Evolutionary conservation across 305 asterid species (phyloP).

Genomic region (Euphrasia arctica): DNA sequence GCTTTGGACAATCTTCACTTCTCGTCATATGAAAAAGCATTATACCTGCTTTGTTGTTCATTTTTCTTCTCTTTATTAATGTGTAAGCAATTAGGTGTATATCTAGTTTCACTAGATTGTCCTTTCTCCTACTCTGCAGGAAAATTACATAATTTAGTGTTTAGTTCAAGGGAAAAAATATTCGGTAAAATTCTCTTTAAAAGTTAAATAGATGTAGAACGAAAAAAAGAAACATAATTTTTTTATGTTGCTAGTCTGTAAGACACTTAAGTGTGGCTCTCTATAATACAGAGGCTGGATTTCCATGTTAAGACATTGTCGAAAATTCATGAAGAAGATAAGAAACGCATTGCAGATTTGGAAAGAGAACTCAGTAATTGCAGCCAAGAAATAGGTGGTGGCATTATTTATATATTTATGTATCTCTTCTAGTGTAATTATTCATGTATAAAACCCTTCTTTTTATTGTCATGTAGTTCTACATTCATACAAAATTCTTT

Average conservation of each 20-base stretch:
- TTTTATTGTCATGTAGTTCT: neutral
- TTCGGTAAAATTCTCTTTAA: neutral
- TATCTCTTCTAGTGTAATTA: neutral
- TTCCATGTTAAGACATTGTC: conserved; percentile 60
- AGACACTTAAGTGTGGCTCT: conserved; percentile 23
- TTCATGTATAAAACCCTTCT: conserved; percentile 1
- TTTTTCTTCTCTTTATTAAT: neutral
- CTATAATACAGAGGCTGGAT: conserved; percentile 63
- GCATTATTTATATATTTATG: conserved; percentile 18
- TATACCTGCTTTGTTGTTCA: neutral
- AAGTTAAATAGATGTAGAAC: conserved; percentile 3
- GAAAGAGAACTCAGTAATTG: conserved; percentile 80
- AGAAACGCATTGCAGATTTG: conserved; percentile 60
- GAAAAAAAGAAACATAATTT: conserved; percentile 7
- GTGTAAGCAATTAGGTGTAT: conserved; percentile 13
- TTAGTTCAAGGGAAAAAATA: neutral
- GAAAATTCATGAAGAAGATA: conserved; percentile 64
- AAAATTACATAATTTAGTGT: conserved; percentile 8
- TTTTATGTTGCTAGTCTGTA: conserved; percentile 14
- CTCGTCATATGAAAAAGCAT: conserved; percentile 13
- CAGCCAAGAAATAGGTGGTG: conserved; percentile 81
- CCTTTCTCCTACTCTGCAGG: neutral
- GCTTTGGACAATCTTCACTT: conserved; percentile 12
- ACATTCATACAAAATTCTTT: conserved; percentile 4
- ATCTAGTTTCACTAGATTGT: conserved; percentile 1